Conservation (phyloP, 768 basidiomycete species). For the Pleurotus djamor region DNA sequence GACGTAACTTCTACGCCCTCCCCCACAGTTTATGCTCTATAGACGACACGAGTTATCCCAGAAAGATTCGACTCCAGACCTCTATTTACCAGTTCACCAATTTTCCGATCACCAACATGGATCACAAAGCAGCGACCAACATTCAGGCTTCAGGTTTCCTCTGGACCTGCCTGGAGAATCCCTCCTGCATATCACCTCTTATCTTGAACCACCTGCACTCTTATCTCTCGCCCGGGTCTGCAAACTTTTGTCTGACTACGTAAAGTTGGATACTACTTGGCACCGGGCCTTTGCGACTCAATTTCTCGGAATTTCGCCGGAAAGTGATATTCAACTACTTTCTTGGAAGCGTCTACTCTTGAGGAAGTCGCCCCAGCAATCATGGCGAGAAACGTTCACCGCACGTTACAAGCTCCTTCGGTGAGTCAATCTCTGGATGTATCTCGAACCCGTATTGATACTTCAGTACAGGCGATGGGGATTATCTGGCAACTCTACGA, state of each 20-base stretch:
- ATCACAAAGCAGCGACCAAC: not conserved
- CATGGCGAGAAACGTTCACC: constrained; percentile 76
- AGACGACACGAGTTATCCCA: constrained; percentile 3
- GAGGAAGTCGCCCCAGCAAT: constrained; percentile 44
- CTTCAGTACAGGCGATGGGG: constrained; percentile 62
- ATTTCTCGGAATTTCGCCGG: constrained; percentile 65
- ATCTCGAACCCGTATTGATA: not conserved
- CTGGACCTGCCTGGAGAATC: constrained; percentile 66
- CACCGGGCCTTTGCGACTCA: constrained; percentile 68
- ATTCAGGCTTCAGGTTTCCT: constrained; percentile 24
- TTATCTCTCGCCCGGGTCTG: constrained; percentile 54
- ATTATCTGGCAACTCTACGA: constrained; percentile 53
- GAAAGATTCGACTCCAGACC: constrained; percentile 2
- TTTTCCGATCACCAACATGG: constrained; percentile 1
- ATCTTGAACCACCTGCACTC: constrained; percentile 64
- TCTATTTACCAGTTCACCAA: constrained; percentile 1
- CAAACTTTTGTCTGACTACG: constrained; percentile 54
- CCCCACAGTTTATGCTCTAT: constrained; percentile 6
- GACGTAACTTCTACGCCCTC: not conserved
- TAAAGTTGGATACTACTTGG: constrained; percentile 82
- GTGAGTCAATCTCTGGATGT: constrained; percentile 29
- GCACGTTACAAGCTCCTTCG: constrained; percentile 48
- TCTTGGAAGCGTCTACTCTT: constrained; percentile 48
- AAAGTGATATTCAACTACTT: constrained; percentile 43
- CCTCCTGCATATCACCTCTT: constrained; percentile 74